Evolutionary conservation across 768 basidiomycete genomes (phyloP).

Genomic region (Lactarius quietus): DNA sequence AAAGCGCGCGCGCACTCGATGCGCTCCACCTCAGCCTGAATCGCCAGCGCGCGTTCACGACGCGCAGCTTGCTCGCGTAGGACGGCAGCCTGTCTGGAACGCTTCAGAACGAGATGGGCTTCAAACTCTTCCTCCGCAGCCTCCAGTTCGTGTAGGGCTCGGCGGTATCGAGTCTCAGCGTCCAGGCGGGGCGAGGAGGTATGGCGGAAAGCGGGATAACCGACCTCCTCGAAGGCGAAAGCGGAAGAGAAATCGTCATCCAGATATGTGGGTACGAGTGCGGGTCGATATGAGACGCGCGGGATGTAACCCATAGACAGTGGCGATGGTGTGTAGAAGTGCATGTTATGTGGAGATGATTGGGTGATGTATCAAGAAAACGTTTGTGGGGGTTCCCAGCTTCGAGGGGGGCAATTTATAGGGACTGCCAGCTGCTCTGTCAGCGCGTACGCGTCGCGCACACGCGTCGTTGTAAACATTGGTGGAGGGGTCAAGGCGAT

Average conservation of each 20-base stretch:
- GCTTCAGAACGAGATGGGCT: constrained; percentile 2
- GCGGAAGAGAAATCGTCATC: neutral
- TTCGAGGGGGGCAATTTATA: constrained; percentile 11
- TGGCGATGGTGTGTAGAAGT: constrained; percentile 5
- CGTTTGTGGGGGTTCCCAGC: neutral
- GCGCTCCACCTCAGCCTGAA: constrained; percentile 8
- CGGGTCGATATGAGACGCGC: neutral
- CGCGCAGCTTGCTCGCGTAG: constrained; percentile 7
- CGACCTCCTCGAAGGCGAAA: neutral
- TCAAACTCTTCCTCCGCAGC: constrained; percentile 24
- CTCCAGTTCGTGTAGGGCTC: constrained; percentile 19
- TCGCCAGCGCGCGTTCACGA: constrained; percentile 1
- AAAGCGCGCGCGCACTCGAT: neutral
- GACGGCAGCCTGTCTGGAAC: constrained; percentile 3
- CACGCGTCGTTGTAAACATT: constrained; percentile 14
- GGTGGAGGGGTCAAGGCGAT: neutral
- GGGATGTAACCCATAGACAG: neutral
- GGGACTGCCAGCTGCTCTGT: neutral
- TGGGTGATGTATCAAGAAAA: neutral
- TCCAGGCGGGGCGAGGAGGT: neutral
- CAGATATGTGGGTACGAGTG: neutral
- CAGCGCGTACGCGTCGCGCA: constrained; percentile 21
- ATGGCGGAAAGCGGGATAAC: neutral
- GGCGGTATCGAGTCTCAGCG: constrained; percentile 21
- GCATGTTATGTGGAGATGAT: constrained; percentile 7